Evolutionary conservation across 331 rosid species (phyloP).

Genomic region (Quercus lobata): DNA sequence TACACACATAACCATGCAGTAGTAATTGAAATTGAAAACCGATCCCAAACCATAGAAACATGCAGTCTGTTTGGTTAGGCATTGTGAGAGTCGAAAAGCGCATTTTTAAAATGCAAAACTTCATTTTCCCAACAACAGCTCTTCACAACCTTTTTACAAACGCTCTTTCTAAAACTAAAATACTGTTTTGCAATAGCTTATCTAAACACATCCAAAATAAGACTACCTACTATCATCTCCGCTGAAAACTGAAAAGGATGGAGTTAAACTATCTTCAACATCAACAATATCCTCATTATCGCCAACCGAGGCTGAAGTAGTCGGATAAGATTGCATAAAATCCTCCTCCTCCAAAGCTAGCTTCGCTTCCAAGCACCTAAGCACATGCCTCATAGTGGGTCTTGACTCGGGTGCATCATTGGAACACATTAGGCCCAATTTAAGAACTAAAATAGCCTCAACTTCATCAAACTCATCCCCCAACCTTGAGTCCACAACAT

Average conservation of each 20-base stretch:
- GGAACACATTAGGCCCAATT: conserved; percentile 34
- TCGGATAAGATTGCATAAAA: neutral
- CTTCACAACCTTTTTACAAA: no score
- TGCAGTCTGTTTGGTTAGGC: no score
- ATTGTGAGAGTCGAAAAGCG: no score
- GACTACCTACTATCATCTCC: no score
- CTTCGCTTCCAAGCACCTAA: conserved; percentile 33
- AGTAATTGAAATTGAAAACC: no score
- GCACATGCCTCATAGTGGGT: conserved; percentile 27
- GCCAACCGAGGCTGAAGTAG: neutral
- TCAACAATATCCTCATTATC: neutral
- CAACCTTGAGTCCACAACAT: conserved; percentile 27
- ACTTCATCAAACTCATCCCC: conserved; percentile 23
- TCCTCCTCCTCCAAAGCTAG: conserved; percentile 18
- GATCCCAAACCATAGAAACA: no score
- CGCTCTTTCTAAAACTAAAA: no score
- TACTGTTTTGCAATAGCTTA: no score
- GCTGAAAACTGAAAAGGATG: neutral
- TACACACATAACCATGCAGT: no score
- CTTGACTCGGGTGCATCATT: conserved; percentile 19
- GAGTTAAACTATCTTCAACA: neutral
- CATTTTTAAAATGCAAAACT: no score
- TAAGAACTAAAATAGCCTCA: conserved; percentile 33
- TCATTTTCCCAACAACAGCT: no score
- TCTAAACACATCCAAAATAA: no score